Percentiles rank a stretch among this genome's conserved stretches.
phyloP scores from a whole-genome alignment of 164 flowering plant species.

The Magnolia sinica region DNA sequence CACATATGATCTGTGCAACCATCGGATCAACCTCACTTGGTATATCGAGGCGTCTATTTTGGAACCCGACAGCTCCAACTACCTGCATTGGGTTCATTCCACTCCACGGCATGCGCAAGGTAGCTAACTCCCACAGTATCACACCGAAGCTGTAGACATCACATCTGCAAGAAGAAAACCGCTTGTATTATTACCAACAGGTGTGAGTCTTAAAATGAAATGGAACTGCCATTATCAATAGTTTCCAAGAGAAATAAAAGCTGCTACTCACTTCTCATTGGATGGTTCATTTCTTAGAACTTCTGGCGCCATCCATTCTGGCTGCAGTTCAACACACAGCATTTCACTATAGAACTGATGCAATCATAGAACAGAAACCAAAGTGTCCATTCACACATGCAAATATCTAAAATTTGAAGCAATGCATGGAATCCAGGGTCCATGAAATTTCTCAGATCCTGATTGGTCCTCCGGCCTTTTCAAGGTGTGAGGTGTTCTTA shows the following conservation, averaged over 20 bases:
- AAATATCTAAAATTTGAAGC: background rate
- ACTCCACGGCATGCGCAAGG: constrained; percentile 79
- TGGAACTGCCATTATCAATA: background rate
- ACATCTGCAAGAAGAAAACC: constrained; percentile 49
- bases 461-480: background rate
- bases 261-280: constrained; percentile 83
- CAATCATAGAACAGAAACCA: background rate
- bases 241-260: background rate
- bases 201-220: background rate
- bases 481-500: background rate
- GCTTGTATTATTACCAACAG: background rate
- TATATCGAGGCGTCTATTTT: constrained; percentile 81
- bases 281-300: constrained; percentile 91
- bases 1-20: constrained; percentile 70
- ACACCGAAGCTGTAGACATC: constrained; percentile 97
- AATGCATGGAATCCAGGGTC: background rate
- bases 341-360: background rate
- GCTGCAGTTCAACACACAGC: constrained; percentile 50
- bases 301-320: constrained; percentile 99
- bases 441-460: background rate
- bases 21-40: constrained; percentile 71
- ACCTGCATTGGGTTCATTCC: constrained; percentile 98
- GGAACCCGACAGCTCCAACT: constrained; percentile 98
- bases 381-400: background rate
- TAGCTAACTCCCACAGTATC: constrained; percentile 88